These are phyloP conservation scores for Aureobasidium sp. DNA, from an alignment of 2,329 filamentous ascomycete species.

Conservation along the genomic window DNA sequence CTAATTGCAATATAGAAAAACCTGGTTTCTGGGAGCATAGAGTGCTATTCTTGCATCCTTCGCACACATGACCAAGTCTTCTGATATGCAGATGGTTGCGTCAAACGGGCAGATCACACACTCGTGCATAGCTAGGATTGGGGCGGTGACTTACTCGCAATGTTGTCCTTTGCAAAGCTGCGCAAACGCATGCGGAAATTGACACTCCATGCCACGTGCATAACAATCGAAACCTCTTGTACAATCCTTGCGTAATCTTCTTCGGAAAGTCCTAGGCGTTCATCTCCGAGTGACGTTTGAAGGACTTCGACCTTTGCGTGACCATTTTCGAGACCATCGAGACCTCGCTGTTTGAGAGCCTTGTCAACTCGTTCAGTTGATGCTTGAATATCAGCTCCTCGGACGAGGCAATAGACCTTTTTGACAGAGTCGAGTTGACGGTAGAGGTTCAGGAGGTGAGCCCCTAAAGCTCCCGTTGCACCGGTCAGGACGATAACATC, in stretches of 20 bases:
- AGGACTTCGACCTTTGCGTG: constrained; percentile 45
- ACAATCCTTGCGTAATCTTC: constrained; percentile 38
- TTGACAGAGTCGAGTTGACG: constrained; percentile 32
- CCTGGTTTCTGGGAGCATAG: constrained; percentile 11
- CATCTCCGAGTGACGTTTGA: constrained; percentile 42
- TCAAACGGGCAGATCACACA: constrained; percentile 6
- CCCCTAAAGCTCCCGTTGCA: constrained; percentile 46
- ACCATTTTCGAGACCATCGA: constrained; percentile 25
- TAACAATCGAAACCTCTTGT: constrained; percentile 43
- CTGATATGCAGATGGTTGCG: not conserved
- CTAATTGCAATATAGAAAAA: constrained; percentile 3
- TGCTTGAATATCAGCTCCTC: constrained; percentile 38
- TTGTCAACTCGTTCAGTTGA: constrained; percentile 40
- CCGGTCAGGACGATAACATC: constrained; percentile 40
- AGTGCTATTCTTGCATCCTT: not conserved
- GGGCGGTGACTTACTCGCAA: constrained; percentile 33
- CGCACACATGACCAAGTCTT: constrained; percentile 4
- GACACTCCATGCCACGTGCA: constrained; percentile 60
- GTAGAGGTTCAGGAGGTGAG: constrained; percentile 45
- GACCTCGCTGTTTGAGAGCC: constrained; percentile 36
- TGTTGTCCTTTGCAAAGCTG: constrained; percentile 50
- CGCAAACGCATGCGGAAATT: constrained; percentile 54
- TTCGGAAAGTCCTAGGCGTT: constrained; percentile 42
- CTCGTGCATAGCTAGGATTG: constrained; percentile 3
- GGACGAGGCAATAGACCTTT: constrained; percentile 52